Evolutionary conservation across 2,329 filamentous ascomycete genomes (phyloP).

Genomic region (Phaeophleospora eucalypticola): DNA sequence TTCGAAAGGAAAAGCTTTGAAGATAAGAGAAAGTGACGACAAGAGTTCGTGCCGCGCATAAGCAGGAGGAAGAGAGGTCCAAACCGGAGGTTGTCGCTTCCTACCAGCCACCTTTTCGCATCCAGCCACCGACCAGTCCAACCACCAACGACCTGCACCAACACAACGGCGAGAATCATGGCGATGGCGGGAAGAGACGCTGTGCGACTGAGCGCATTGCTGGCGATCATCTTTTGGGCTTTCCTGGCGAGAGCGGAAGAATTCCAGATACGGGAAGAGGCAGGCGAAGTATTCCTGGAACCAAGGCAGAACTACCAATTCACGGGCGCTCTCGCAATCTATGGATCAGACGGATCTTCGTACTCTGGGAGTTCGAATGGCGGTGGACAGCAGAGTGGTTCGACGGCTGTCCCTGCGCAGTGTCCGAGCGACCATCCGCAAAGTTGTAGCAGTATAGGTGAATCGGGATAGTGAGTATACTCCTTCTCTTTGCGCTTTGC

Average conservation of each 20-base stretch:
- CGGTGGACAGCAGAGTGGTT: constrained; percentile 14
- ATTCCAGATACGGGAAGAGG: constrained; percentile 5
- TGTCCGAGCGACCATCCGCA: constrained; percentile 36
- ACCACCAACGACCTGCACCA: constrained; percentile 3
- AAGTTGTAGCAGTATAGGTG: constrained; percentile 41
- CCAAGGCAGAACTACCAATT: constrained; percentile 28
- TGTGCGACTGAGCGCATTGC: constrained; percentile 6
- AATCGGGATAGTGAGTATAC: constrained; percentile 41
- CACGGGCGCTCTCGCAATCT: constrained; percentile 24
- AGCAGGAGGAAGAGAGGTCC: too few relatives aligned
- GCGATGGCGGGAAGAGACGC: constrained; percentile 7
- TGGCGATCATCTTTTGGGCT: constrained; percentile 11
- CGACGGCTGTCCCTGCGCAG: constrained; percentile 33
- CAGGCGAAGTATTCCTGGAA: constrained; percentile 11
- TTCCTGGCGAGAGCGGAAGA: constrained; percentile 12
- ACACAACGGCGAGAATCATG: constrained; percentile 2
- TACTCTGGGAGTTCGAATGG: constrained; percentile 18
- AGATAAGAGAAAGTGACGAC: neutral
- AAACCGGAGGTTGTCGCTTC: neutral
- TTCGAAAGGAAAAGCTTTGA: too few relatives aligned
- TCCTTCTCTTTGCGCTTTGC: too few relatives aligned
- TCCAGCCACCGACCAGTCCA: constrained; percentile 13
- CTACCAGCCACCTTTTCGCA: constrained; percentile 9
- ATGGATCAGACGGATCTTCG: constrained; percentile 8
- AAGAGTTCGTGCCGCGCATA: neutral